Conservation (phyloP, 345 rosid species). For the Sisymbrium irio region DNA sequence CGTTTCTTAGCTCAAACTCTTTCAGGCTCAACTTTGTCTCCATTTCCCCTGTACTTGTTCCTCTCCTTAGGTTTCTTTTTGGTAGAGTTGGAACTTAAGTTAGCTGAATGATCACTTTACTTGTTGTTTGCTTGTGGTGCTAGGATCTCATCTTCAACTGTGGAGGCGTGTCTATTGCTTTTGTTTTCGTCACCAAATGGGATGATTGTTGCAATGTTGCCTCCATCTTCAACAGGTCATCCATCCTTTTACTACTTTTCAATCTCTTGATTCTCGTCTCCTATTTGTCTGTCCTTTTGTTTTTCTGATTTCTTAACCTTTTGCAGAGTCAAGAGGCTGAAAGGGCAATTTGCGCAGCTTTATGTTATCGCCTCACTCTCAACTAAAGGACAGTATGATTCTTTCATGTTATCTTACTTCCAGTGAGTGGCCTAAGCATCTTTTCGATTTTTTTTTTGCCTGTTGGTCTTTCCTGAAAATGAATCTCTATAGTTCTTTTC, state of each 20-base stretch:
- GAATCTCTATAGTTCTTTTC: background rate
- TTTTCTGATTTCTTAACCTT: background rate
- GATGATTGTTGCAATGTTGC: constrained; percentile 38
- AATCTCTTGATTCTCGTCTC: background rate
- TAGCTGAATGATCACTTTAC: constrained; percentile 1
- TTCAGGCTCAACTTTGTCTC: constrained; percentile 84
- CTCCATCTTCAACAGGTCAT: constrained; percentile 63
- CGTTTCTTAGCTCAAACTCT: constrained; percentile 66
- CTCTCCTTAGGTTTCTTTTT: background rate
- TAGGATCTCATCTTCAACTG: constrained; percentile 92
- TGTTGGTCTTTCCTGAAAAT: background rate
- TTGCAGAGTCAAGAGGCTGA: constrained; percentile 65
- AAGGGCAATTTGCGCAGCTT: constrained; percentile 68
- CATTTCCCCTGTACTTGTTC: constrained; percentile 60
- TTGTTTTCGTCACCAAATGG: constrained; percentile 80
- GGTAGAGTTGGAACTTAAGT: background rate
- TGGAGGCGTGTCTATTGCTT: constrained; percentile 81
- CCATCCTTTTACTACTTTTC: background rate
- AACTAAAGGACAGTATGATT: constrained; percentile 61
- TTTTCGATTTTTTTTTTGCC: background rate
- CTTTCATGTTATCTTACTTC: constrained; percentile 75
- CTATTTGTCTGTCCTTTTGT: background rate
- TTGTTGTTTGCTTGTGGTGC: background rate
- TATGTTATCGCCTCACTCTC: constrained; percentile 63
- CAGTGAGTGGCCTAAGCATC: constrained; percentile 50